phyloP scores from a whole-genome alignment of 2,329 filamentous ascomycete genomes.

The Sporothrix inflata region DNA sequence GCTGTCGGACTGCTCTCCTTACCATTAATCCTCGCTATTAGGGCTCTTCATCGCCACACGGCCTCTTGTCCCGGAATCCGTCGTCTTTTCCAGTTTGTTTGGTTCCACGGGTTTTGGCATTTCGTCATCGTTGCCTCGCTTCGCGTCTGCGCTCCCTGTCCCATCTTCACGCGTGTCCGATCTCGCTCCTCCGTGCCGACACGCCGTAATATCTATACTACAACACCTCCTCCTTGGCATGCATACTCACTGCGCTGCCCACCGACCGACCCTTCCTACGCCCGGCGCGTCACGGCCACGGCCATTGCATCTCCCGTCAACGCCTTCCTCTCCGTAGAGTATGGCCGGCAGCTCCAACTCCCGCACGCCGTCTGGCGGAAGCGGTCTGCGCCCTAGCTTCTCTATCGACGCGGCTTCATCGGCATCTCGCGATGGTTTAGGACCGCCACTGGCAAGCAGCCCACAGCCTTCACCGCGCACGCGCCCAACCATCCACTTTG shows the following conservation, averaged over 20 bases:
- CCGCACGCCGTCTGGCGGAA: constrained; percentile 50
- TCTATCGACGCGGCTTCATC: constrained; percentile 34
- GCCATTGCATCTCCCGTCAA: neutral
- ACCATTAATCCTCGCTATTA: neutral
- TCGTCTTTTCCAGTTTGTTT: neutral
- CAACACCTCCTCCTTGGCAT: neutral
- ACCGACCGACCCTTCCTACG: neutral
- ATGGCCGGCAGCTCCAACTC: constrained; percentile 23
- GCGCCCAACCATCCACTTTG: constrained; percentile 30
- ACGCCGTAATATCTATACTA: too few species aligned
- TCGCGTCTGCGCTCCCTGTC: neutral
- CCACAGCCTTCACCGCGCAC: constrained; percentile 31
- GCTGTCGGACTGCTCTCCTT: neutral
- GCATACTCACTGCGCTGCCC: constrained; percentile 1
- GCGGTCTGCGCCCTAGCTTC: constrained; percentile 52
- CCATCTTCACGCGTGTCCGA: neutral
- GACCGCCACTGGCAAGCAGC: constrained; percentile 14
- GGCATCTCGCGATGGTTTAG: constrained; percentile 14
- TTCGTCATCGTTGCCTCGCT: neutral
- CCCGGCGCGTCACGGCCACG: neutral
- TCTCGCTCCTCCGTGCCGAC: neutral
- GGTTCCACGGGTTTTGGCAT: neutral
- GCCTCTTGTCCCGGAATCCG: neutral
- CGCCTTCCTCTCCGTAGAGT: neutral
- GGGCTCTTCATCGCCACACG: neutral